Conservation (phyloP, 2,329 filamentous ascomycete species). For the Beauveria sp. region DNA sequence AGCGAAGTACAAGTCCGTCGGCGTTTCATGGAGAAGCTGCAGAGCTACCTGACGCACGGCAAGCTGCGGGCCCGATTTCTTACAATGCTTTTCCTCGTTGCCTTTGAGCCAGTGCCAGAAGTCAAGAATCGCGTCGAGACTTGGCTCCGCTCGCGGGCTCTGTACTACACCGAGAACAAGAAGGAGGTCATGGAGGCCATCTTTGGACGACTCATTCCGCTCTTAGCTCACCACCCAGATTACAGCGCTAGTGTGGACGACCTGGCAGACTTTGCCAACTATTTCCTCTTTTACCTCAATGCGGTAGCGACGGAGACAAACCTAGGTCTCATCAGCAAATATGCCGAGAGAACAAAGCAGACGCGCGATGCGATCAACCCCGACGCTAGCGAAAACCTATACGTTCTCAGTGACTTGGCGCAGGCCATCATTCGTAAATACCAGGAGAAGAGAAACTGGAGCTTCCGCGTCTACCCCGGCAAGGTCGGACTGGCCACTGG, state of each 20-base stretch:
- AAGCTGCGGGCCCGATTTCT: conserved; percentile 73
- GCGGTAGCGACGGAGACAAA: conserved; percentile 81
- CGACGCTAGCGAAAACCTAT: conserved; percentile 63
- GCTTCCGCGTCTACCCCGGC: conserved; percentile 71
- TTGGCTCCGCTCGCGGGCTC: conserved; percentile 79
- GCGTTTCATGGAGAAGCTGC: conserved; percentile 75
- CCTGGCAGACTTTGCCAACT: conserved; percentile 74
- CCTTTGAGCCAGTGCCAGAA: conserved; percentile 74
- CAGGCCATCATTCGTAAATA: conserved; percentile 76
- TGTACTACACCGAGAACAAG: conserved; percentile 50
- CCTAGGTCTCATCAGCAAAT: conserved; percentile 79
- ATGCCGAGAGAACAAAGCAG: conserved; percentile 88
- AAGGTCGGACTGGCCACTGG: conserved; percentile 75
- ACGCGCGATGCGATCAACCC: conserved; percentile 71
- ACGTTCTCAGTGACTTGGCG: conserved; percentile 80
- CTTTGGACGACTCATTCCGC: conserved; percentile 74
- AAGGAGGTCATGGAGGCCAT: conserved; percentile 68
- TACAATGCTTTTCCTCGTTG: conserved; percentile 80
- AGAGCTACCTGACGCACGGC: conserved; percentile 77
- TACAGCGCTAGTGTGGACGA: conserved; percentile 61
- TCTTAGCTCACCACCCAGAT: conserved; percentile 91
- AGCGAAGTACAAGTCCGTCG: conserved; percentile 63
- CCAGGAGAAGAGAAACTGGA: conserved; percentile 80
- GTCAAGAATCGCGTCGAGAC: conserved; percentile 72
- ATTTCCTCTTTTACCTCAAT: conserved; percentile 82